These are phyloP conservation scores for Hanseniaspora taiwanica DNA, from an alignment of 805 yeast species.

Conservation along the genomic window DNA sequence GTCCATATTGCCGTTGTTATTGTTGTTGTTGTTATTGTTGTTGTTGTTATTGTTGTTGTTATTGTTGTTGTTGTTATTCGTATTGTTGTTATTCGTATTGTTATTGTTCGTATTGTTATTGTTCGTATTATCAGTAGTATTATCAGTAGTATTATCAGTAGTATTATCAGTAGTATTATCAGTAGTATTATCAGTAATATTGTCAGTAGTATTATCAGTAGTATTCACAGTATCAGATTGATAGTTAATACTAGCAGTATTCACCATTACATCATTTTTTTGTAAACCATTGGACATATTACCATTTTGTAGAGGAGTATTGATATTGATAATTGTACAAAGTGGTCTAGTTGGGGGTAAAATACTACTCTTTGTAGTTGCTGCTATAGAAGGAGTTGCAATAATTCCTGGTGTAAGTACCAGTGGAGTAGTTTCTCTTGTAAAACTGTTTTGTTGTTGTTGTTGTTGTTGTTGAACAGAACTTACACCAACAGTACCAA, in stretches of 20 bases:
- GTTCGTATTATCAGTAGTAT: conserved; percentile 2
- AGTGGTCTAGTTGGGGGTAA: no score
- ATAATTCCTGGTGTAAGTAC: no score
- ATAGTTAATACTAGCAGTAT: no score
- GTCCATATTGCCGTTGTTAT: conserved; percentile 8
- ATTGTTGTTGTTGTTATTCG: conserved; percentile 8
- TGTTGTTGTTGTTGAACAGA: not conserved
- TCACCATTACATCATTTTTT: no score
- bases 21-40: conserved; percentile 13
- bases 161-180: no score
- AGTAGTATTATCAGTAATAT: conserved; percentile 1
- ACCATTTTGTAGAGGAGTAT: no score
- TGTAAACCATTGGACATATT: no score
- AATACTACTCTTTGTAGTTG: no score
- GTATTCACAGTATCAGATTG: no score
- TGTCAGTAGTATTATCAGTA: conserved; percentile 1
- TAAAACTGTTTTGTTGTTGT: not conserved
- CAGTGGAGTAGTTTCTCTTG: conserved; percentile 4
- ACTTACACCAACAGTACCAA: no score
- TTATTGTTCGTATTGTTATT: conserved; percentile 4
- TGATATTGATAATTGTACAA: no score
- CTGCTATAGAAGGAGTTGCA: no score
- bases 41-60: conserved; percentile 9
- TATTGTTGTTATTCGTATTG: conserved; percentile 7
- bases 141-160: conserved; percentile 4